Evolutionary conservation across 2,329 filamentous ascomycete genomes (phyloP).

Genomic region (Colletotrichum theobromicola): DNA sequence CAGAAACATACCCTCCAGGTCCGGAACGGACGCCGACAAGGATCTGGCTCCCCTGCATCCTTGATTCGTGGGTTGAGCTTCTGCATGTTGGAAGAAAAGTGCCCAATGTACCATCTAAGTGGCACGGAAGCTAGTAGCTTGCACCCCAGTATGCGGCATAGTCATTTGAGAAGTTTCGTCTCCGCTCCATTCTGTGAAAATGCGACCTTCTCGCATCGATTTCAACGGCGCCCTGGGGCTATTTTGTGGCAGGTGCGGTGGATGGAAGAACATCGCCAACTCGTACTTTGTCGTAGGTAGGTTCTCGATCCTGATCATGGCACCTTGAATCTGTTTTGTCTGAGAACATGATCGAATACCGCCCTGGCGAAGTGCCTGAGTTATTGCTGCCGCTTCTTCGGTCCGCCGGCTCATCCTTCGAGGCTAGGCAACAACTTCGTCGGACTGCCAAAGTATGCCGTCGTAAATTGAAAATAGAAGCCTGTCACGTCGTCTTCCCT

Average conservation of each 20-base stretch:
- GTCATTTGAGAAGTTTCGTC: background rate
- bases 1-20: background rate
- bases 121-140: background rate
- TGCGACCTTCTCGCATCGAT: background rate
- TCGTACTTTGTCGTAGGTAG: background rate
- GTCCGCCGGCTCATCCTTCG: slow-evolving; percentile 14
- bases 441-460: background rate
- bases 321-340: background rate
- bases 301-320: background rate
- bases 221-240: background rate
- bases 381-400: background rate
- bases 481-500: background rate
- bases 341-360: background rate
- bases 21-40: background rate
- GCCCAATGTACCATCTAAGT: background rate
- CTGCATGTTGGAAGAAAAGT: background rate
- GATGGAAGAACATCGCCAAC: background rate
- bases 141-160: background rate
- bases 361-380: background rate
- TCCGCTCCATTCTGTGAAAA: slow-evolving; percentile 3
- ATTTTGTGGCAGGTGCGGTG: background rate
- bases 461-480: background rate
- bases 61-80: slow-evolving; percentile 4
- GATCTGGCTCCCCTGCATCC: background rate
- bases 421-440: background rate